A percentile compares a stretch with the other conserved stretches of the same genome.
These are phyloP conservation scores for Heterobasidion annosum DNA, from an alignment of 1,284 basidiomycete species.

Conservation along the genomic window DNA sequence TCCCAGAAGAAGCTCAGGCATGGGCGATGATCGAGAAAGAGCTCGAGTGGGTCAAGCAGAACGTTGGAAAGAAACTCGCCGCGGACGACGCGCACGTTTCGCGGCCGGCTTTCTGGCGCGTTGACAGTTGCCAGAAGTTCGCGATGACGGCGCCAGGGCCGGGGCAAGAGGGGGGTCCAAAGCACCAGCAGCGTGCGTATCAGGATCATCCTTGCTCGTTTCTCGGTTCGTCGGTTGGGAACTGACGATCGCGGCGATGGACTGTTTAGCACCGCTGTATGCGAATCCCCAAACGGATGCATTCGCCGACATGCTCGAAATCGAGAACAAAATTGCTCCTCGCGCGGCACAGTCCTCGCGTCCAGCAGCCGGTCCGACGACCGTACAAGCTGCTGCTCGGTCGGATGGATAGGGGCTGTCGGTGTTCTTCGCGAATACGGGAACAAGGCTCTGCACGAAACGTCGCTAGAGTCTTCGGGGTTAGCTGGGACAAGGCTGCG, in stretches of 20 bases:
- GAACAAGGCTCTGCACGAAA: not conserved
- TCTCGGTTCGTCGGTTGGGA: not conserved
- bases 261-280: constrained; percentile 60
- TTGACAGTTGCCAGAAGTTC: constrained; percentile 67
- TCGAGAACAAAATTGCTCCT: constrained; percentile 57
- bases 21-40: constrained; percentile 54
- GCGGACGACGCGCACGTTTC: constrained; percentile 18
- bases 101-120: constrained; percentile 10
- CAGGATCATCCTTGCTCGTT: not conserved
- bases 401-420: not conserved
- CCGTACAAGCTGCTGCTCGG: not conserved
- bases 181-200: constrained; percentile 37
- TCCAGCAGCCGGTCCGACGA: not conserved
- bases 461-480: not conserved
- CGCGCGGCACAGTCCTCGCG: not conserved
- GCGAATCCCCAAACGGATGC: constrained; percentile 89
- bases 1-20: constrained; percentile 47
- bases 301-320: constrained; percentile 71
- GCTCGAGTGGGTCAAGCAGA: constrained; percentile 54
- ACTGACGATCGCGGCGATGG: constrained; percentile 2
- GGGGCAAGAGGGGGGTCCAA: constrained; percentile 25
- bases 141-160: constrained; percentile 65
- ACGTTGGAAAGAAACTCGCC: constrained; percentile 31
- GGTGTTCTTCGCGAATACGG: not conserved
- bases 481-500: no score